A percentile compares a stretch with the other conserved stretches of the same genome.
Evolutionary conservation across 2,329 filamentous ascomycete species (phyloP).

Genomic region (Aspergillus novofumigatus): DNA sequence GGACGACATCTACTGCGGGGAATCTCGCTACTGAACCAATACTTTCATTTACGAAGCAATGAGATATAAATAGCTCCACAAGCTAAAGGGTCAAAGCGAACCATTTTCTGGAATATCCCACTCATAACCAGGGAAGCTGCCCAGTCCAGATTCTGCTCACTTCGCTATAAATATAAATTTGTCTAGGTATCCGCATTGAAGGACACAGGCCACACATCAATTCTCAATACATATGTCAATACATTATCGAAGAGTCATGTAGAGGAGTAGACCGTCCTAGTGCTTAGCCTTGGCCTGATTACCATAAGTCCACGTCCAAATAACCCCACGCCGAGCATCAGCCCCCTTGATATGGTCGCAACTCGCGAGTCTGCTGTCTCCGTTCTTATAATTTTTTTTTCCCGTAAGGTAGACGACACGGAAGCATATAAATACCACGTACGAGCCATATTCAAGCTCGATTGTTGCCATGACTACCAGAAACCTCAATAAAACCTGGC

Average conservation of each 20-base stretch:
- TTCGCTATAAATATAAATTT: background rate
- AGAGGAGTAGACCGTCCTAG: no score
- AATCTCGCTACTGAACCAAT: background rate
- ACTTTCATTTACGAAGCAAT: background rate
- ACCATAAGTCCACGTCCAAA: no score
- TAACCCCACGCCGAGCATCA: no score
- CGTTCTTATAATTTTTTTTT: no score
- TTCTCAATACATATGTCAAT: no score
- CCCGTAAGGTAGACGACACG: no score
- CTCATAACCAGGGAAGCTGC: no score
- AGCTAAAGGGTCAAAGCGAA: background rate
- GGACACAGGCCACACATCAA: background rate
- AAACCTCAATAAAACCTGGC: background rate
- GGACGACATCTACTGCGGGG: background rate
- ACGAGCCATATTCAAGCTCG: background rate
- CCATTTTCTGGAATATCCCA: background rate
- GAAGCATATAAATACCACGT: no score
- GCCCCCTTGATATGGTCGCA: no score
- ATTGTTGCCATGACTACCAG: background rate
- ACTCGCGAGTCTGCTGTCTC: no score
- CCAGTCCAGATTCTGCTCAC: background rate
- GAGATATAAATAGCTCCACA: background rate
- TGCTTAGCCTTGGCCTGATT: no score
- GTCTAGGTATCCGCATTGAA: background rate
- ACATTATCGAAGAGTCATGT: no score